Percentiles rank a stretch among this genome's conserved stretches.
These are phyloP conservation scores for Camptophora hylomeconis DNA, from an alignment of 2,329 filamentous ascomycete species.

Conservation along the genomic window DNA sequence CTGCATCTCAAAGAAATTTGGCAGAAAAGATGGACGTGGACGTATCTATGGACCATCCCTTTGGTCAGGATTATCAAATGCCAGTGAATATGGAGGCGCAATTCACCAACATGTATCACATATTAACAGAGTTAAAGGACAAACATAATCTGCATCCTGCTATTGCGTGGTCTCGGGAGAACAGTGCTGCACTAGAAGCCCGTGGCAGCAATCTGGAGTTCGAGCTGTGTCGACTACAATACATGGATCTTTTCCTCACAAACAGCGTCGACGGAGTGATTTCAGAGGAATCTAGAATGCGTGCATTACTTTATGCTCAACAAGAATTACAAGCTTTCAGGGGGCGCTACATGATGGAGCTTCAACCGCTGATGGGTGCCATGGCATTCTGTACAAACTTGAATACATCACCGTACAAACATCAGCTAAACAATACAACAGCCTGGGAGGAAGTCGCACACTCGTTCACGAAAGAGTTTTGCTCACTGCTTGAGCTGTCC, in stretches of 20 bases:
- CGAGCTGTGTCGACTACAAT: conserved; percentile 80
- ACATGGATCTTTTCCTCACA: conserved; percentile 69
- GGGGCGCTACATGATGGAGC: conserved; percentile 60
- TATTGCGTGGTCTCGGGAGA: conserved; percentile 69
- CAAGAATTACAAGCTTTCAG: conserved; percentile 63
- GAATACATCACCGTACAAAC: conserved; percentile 60
- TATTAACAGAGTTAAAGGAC: conserved; percentile 63
- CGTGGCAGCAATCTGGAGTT: conserved; percentile 91
- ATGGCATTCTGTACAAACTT: conserved; percentile 71
- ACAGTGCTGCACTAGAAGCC: conserved; percentile 59
- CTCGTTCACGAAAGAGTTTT: conserved; percentile 92
- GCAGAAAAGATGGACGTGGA: conserved; percentile 21
- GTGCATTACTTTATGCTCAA: conserved; percentile 65
- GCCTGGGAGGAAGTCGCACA: conserved; percentile 72
- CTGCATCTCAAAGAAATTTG: conserved; percentile 17
- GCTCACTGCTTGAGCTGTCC: conserved; percentile 75
- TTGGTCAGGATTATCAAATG: conserved; percentile 13
- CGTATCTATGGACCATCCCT: conserved; percentile 14
- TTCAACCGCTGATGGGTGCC: conserved; percentile 67
- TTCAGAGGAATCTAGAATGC: conserved; percentile 41
- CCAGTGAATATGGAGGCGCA: conserved; percentile 48
- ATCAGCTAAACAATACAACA: conserved; percentile 59
- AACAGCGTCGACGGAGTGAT: conserved; percentile 20
- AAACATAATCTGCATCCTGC: conserved; percentile 64
- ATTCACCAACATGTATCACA: conserved; percentile 83